Evolutionary conservation across 208 protist genomes (phyloP), one percentile per base, ranked within the genome.

Genomic region (Acanthamoeba royreba): DNA sequence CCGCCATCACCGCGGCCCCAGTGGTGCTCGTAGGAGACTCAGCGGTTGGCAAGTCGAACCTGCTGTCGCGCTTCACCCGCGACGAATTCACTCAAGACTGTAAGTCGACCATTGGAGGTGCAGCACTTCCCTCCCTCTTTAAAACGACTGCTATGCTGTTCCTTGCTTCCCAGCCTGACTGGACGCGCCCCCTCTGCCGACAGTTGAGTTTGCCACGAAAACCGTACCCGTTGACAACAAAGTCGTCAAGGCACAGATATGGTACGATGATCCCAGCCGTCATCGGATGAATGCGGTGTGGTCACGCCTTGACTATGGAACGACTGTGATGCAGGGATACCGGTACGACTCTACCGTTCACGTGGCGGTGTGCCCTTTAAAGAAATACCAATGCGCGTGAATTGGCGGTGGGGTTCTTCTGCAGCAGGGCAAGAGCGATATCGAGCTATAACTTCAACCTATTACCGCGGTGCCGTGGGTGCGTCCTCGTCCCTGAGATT

Each of bases 21-120:
- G 61, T 72, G 61, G 61, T 72, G 61, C 61, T 72, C 31, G 61
- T 72, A 35, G 61, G 61, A 8, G 61, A 72, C 61, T 72, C 61
- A 25, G 61, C 61, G 15, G 61, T 72, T 4, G 61, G 61, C 81
- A 97, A 97, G 91, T 96, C 94, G 1, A 96, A 96, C 40, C 55
- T 97, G 15, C 87, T 97, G 1, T 95, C 95, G 0, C 55, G 96
- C 31, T 97, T 96, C 88, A 95, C 95, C 19, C 35, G 90, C 22
- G 93, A 97, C 79, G 83, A 94, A 40, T 97, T 97, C 85, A 95
- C 72, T 25, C 19, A 66, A 8, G 87, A 94, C 43, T 93, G 63
- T 35, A 96, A 95, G 69, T 86, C 95, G 5, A 97, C 96, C 35
- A 97, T 97, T 90, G 96, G 96, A n/a, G 96, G 61, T n/a, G n/a